Evolutionary conservation across 2,329 filamentous ascomycete genomes (phyloP).

Genomic region (Stemphylium beticola): DNA sequence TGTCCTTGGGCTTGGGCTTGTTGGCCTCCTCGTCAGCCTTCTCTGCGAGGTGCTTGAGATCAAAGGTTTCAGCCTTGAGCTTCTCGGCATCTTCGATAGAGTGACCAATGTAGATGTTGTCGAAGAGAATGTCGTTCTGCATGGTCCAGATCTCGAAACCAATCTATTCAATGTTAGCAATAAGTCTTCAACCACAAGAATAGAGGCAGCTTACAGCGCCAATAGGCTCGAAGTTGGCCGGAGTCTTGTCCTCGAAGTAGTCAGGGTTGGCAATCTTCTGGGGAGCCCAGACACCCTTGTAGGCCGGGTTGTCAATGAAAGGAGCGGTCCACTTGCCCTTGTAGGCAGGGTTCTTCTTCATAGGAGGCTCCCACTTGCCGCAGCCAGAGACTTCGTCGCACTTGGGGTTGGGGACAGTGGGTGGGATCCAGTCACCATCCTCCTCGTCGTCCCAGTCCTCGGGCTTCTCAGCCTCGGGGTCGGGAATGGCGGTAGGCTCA

Average conservation of each 20-base stretch:
- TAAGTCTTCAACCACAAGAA: background rate
- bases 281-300: conserved; percentile 95
- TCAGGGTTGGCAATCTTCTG: conserved; percentile 96
- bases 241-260: conserved; percentile 97
- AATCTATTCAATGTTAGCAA: conserved; percentile 63
- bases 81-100: conserved; percentile 90
- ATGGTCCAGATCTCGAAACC: conserved; percentile 99
- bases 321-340: conserved; percentile 99
- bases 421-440: conserved; percentile 95
- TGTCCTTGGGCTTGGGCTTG: conserved; percentile 74
- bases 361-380: conserved; percentile 87
- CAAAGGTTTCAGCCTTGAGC: conserved; percentile 87
- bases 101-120: conserved; percentile 99
- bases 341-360: conserved; percentile 94
- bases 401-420: conserved; percentile 93
- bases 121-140: conserved; percentile 97
- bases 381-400: conserved; percentile 92
- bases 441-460: conserved; percentile 99
- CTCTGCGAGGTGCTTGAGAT: conserved; percentile 85
- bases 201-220: conserved; percentile 75
- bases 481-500: conserved; percentile 80
- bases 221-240: conserved; percentile 96
- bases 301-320: conserved; percentile 93
- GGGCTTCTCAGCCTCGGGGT: conserved; percentile 95
- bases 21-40: conserved; percentile 77